phyloP scores from a whole-genome alignment of 768 basidiomycete genomes.

The Leccinum longicurvipes region DNA sequence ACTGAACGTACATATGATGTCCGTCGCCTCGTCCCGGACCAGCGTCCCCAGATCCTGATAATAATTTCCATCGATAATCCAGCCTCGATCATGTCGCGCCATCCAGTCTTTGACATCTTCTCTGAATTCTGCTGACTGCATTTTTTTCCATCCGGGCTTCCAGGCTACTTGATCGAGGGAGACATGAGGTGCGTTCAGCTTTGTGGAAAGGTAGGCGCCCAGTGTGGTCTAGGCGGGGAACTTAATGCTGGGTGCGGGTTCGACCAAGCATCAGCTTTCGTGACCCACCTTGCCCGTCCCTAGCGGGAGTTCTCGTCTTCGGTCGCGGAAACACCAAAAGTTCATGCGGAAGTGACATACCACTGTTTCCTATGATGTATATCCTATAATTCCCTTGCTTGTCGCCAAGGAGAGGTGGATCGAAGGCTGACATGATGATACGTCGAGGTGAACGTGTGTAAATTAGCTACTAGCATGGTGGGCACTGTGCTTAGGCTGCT shows the following conservation, averaged over 20 bases:
- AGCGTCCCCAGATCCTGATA: slow-evolving; percentile 36
- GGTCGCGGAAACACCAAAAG: neutral
- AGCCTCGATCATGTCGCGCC: slow-evolving; percentile 35
- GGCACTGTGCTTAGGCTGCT: neutral
- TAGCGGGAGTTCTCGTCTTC: slow-evolving; percentile 10
- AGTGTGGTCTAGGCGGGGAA: slow-evolving; percentile 42
- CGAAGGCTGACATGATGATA: slow-evolving; percentile 9
- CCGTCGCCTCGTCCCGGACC: slow-evolving; percentile 40
- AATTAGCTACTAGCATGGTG: neutral
- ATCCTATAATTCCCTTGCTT: slow-evolving; percentile 43
- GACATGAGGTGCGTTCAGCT: slow-evolving; percentile 46
- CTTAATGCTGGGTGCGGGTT: neutral
- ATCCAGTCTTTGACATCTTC: slow-evolving; percentile 20
- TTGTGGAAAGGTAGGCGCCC: slow-evolving; percentile 38
- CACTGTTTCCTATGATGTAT: slow-evolving; percentile 50
- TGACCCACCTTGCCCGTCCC: slow-evolving; percentile 40
- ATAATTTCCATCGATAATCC: slow-evolving; percentile 56
- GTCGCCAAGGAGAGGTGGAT: slow-evolving; percentile 39
- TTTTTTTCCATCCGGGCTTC: slow-evolving; percentile 46
- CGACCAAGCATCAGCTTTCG: neutral
- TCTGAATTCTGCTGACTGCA: slow-evolving; percentile 27
- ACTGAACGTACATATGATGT: slow-evolving; percentile 49
- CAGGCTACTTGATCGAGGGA: slow-evolving; percentile 47
- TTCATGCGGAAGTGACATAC: slow-evolving; percentile 30
- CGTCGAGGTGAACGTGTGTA: neutral